Evolutionary conservation across 2,329 filamentous ascomycete species (phyloP).

Genomic region (Cercospora sojina): DNA sequence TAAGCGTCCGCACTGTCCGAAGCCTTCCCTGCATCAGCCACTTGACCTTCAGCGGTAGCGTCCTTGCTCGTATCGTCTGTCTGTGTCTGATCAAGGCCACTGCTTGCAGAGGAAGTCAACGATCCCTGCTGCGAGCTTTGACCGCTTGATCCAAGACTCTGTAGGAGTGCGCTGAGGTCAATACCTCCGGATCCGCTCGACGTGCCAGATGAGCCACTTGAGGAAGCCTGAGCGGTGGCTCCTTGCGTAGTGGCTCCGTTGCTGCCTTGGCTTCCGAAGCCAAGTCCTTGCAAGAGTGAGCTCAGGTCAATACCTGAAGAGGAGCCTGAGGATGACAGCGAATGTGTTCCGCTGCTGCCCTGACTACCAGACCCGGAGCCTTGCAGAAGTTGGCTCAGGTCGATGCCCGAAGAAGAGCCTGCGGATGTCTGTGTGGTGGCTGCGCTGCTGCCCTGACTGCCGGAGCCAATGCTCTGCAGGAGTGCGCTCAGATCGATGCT

Average conservation of each 20-base stretch:
- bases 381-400: too few species aligned
- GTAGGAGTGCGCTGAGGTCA: not conserved
- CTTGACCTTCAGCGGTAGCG: not conserved
- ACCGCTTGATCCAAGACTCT: not conserved
- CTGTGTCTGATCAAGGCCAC: not conserved
- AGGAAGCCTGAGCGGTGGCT: not conserved
- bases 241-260: not conserved
- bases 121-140: not conserved
- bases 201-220: not conserved
- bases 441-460: not conserved
- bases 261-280: not conserved
- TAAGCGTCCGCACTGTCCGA: not conserved
- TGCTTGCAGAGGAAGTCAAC: not conserved
- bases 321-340: too few species aligned
- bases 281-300: not conserved
- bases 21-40: not conserved
- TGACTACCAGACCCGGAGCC: too few species aligned
- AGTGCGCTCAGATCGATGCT: not conserved
- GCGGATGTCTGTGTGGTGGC: not conserved
- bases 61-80: not conserved
- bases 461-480: not conserved
- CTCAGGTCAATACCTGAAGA: too few species aligned
- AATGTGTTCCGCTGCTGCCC: too few species aligned
- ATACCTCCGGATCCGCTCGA: not conserved
- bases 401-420: too few species aligned